Evolutionary conservation across 139 green algal species (phyloP).

Genomic region (Coelastrella sp.): DNA sequence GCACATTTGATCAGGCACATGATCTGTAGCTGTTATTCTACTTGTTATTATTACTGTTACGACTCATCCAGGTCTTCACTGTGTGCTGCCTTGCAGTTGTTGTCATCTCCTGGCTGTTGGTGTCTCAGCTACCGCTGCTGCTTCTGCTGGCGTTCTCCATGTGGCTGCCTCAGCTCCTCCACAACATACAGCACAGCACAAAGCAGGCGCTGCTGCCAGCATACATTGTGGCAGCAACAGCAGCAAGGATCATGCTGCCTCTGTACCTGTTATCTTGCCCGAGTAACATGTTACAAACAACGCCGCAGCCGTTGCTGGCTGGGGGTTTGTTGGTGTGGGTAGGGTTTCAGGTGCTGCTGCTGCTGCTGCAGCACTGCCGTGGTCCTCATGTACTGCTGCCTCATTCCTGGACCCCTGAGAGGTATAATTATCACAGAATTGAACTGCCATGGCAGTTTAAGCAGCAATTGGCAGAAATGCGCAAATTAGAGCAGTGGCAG

Average conservation of each 20-base stretch:
- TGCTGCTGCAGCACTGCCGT: slow-evolving; percentile 40
- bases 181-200: slow-evolving; percentile 64
- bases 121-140: slow-evolving; percentile 58
- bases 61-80: too few relatives aligned
- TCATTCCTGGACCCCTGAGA: slow-evolving; percentile 71
- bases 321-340: slow-evolving; percentile 62
- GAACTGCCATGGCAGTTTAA: slow-evolving; percentile 39
- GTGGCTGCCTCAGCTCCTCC: slow-evolving; percentile 91
- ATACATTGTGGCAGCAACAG: slow-evolving; percentile 67
- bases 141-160: slow-evolving; percentile 76
- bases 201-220: slow-evolving; percentile 75
- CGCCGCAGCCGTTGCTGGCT: slow-evolving; percentile 56
- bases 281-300: slow-evolving; percentile 69
- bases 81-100: slow-evolving; percentile 49
- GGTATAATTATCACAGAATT: slow-evolving; percentile 83
- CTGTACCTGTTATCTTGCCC: slow-evolving; percentile 84
- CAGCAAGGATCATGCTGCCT: slow-evolving; percentile 71
- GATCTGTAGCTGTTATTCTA: too few relatives aligned
- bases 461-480: slow-evolving; percentile 1
- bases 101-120: slow-evolving; percentile 68
- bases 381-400: slow-evolving; percentile 73
- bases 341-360: neutral
- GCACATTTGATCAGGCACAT: too few relatives aligned
- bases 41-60: too few relatives aligned
- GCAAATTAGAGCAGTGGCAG: slow-evolving; percentile 2